Evolutionary conservation across 2,329 filamentous ascomycete species (phyloP).

Genomic region (Hypocrella siamensis): DNA sequence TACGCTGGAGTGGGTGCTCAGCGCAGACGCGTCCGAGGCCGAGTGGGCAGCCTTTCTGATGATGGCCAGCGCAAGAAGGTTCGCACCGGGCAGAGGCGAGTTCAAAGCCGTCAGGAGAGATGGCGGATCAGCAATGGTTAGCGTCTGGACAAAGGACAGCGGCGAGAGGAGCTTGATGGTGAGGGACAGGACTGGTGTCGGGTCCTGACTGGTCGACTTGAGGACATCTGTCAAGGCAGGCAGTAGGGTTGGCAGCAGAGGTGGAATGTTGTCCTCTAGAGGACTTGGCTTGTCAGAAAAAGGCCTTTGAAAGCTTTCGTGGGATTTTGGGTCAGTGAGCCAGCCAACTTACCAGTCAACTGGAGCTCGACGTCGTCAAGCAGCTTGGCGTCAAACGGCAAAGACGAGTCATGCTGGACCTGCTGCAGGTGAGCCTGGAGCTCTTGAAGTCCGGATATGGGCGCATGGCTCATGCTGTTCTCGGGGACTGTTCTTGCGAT

Average conservation of each 20-base stretch:
- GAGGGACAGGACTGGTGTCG: conserved; percentile 32
- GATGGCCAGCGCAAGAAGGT: conserved; percentile 40
- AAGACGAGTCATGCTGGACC: conserved; percentile 26
- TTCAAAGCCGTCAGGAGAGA: conserved; percentile 34
- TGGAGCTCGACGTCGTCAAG: conserved; percentile 46
- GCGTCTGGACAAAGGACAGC: conserved; percentile 32
- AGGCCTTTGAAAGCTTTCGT: not conserved
- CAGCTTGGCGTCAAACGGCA: conserved; percentile 29
- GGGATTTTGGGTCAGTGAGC: too few species aligned
- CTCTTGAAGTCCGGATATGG: conserved; percentile 35
- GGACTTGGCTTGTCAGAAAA: not conserved
- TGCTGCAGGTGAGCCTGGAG: conserved; percentile 37
- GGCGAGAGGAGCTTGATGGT: conserved; percentile 40
- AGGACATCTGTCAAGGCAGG: conserved; percentile 38
- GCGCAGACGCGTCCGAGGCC: conserved; percentile 30
- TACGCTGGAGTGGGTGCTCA: conserved; percentile 32
- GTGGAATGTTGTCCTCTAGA: conserved; percentile 33
- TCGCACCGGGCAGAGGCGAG: conserved; percentile 38
- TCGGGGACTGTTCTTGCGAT: conserved; percentile 17
- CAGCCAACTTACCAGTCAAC: conserved; percentile 27
- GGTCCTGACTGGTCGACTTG: conserved; percentile 32
- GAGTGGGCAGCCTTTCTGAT: conserved; percentile 36
- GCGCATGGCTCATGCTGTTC: conserved; percentile 23
- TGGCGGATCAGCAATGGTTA: conserved; percentile 34
- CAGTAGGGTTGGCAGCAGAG: conserved; percentile 36